Evolutionary conservation across 306 rosid genomes (phyloP), one percentile per base, ranked within the genome.

Genomic region (Medicago ruthenica): DNA sequence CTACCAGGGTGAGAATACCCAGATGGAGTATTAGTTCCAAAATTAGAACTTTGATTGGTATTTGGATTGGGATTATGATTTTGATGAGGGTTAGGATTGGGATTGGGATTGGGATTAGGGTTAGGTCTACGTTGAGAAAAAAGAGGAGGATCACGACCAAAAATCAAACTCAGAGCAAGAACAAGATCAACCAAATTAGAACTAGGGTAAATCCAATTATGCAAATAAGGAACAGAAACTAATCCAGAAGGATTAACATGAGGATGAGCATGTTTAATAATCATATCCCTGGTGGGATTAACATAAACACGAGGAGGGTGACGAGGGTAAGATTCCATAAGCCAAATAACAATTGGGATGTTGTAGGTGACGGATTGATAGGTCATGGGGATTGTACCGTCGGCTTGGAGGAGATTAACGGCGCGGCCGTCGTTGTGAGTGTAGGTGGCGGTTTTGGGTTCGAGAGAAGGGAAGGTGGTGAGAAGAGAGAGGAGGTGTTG

Each of bases 361-460:
- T 96, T 96, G 85, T 96, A 96, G 14, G 98, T 89, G 1, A 88
- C 87, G 54, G 86, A 89, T 36, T 90, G 97, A 20, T 76, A 96
- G 6, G 84, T 47, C 86, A 92, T 90, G 5, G 99, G 99, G 14
- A 92, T 75, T 10, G 99, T 96, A 16, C 99, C 99, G 1, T 90
- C 92, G 9, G 96, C 93, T 65, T 92, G 96, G 18, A 96, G 99
- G 44, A 96, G 98, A 37, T 96, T 92, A 22, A 96, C 92, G 78
- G 96, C 72, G 50, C 97, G 96, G 0, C 99, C 99, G 61, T 96
- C 97, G 89, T 96, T 96, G 85, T 96, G 99, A 45, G 92, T 96
- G 70, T 89, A 96, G 0, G 90, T 77, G 2, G 99, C 99, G 10
- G 99, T 90, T 53, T 91, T 91, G 70, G 98, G 94, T 2, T 89